Percentiles rank a stretch among this genome's conserved stretches.
These are phyloP conservation scores for Lycium ferocissimum DNA, from an alignment of 257 asterid genomes.

Conservation along the genomic window DNA sequence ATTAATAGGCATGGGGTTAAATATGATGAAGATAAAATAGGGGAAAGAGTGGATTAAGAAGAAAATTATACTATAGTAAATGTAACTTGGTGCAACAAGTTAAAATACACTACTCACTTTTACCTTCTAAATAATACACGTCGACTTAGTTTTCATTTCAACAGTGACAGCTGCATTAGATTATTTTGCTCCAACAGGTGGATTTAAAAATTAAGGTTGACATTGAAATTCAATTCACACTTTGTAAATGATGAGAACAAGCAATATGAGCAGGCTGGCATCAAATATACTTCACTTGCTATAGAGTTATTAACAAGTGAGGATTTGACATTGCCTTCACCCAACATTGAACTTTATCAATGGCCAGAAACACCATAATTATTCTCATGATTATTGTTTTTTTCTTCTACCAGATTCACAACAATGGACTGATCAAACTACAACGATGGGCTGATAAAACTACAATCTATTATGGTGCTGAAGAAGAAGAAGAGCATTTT, in stretches of 20 bases:
- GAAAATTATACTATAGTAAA: too few species aligned
- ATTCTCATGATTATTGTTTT: neutral
- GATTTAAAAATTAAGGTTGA: neutral
- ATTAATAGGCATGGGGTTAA: too few species aligned
- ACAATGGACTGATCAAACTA: constrained; percentile 1
- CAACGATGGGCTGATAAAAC: neutral
- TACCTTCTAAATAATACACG: neutral
- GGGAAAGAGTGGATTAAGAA: too few species aligned
- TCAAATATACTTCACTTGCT: neutral
- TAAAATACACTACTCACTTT: too few species aligned
- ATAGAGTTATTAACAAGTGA: neutral
- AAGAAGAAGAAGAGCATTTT: neutral
- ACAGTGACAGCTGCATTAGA: neutral
- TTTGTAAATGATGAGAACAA: neutral
- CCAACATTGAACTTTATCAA: neutral
- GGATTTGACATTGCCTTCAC: neutral
- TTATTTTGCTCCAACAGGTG: neutral
- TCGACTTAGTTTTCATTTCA: neutral
- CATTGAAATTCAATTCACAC: neutral
- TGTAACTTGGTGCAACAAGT: too few species aligned
- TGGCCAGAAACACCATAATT: constrained; percentile 11
- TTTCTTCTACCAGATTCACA: neutral
- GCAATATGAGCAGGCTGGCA: neutral
- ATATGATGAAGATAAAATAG: too few species aligned
- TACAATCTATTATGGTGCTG: neutral